A percentile compares a stretch with the other conserved stretches of the same genome.
Conservation (phyloP, 2,329 filamentous ascomycete genomes). For the Trichoderma breve region DNA sequence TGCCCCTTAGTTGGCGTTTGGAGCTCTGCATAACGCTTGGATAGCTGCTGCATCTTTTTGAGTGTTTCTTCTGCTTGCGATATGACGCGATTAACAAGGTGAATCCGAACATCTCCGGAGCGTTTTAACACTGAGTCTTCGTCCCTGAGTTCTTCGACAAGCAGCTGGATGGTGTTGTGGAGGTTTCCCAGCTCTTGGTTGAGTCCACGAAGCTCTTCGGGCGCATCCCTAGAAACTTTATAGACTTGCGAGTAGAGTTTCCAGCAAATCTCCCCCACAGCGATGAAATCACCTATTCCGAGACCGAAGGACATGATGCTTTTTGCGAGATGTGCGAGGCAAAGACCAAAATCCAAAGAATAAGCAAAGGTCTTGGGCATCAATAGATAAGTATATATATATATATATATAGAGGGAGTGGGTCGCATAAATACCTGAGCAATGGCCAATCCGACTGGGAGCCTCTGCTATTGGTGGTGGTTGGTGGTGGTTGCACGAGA, state of each 20-base stretch:
- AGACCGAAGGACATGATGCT: not conserved
- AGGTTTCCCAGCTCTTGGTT: not conserved
- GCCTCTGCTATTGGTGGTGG: not conserved
- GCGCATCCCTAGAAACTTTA: not conserved
- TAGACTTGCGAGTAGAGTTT: constrained; percentile 3
- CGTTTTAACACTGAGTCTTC: not conserved
- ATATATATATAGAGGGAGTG: not conserved
- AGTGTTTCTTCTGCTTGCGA: not conserved
- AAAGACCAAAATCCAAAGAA: not conserved
- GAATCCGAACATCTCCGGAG: not conserved
- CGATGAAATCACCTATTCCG: not conserved
- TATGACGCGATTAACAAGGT: not conserved
- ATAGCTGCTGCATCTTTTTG: not conserved
- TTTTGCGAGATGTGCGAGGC: not conserved
- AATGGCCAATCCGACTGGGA: not conserved
- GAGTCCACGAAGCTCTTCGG: not conserved
- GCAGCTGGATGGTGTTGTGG: not conserved
- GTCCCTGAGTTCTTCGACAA: not conserved
- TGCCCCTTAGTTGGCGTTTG: not conserved
- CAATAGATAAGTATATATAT: not conserved
- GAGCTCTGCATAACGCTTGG: not conserved
- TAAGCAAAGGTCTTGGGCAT: not conserved
- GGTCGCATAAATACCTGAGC: not conserved
- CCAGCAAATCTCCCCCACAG: not conserved
- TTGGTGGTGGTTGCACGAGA: not conserved